phyloP scores from a whole-genome alignment of 768 basidiomycete species.

The Lactarius trivialis region DNA sequence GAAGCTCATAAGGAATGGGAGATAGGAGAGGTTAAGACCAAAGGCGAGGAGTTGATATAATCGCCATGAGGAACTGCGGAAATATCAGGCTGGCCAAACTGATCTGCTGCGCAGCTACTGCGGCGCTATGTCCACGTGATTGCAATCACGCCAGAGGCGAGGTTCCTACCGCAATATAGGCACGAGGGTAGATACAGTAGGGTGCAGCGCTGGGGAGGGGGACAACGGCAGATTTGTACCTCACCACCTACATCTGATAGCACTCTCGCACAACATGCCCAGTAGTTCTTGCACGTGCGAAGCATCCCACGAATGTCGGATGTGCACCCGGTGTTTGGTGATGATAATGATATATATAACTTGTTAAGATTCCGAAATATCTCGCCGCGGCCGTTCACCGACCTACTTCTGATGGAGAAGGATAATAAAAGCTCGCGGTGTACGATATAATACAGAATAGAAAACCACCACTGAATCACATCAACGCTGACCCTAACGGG shows the following conservation, averaged over 20 bases:
- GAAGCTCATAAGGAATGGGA: not conserved
- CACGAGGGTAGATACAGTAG: too few relatives aligned
- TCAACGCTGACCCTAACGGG: not conserved
- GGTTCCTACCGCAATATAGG: too few relatives aligned
- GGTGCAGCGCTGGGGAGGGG: too few relatives aligned
- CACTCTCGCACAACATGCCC: too few relatives aligned
- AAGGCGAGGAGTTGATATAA: conserved; percentile 1
- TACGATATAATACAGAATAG: conserved; percentile 1
- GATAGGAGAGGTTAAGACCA: not conserved
- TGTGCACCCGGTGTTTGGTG: too few relatives aligned
- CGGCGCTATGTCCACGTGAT: not conserved
- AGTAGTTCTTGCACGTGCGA: too few relatives aligned
- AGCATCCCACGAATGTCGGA: too few relatives aligned
- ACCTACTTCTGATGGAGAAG: not conserved
- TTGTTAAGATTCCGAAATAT: too few relatives aligned
- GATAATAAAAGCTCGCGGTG: not conserved
- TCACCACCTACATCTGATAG: too few relatives aligned
- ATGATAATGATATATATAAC: too few relatives aligned
- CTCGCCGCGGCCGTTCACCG: not conserved
- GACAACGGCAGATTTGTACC: too few relatives aligned
- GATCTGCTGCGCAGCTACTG: not conserved
- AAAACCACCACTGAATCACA: not conserved
- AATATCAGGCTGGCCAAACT: not conserved
- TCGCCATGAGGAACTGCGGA: conserved; percentile 4
- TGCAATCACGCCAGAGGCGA: too few relatives aligned